phyloP scores from a whole-genome alignment of 2,329 filamentous ascomycete species.

The Pestalotiopsis sp. region DNA sequence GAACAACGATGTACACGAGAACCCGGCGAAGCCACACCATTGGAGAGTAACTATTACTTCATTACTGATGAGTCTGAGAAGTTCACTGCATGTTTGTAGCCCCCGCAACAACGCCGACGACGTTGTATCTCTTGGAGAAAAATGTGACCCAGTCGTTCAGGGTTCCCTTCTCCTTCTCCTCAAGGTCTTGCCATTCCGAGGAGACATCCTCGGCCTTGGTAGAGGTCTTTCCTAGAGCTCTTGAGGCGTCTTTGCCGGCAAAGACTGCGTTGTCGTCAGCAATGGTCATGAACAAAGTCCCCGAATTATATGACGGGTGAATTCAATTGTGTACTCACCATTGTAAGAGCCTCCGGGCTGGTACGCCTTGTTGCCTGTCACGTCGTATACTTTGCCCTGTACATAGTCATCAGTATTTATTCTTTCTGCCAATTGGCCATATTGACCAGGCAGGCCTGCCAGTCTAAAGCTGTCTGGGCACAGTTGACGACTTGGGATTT shows the following conservation, averaged over 20 bases:
- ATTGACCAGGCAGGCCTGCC: background rate
- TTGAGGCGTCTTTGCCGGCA: constrained; percentile 93
- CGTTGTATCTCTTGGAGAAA: constrained; percentile 95
- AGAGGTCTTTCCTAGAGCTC: constrained; percentile 84
- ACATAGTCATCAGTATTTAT: background rate
- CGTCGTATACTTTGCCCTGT: constrained; percentile 91
- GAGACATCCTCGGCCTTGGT: constrained; percentile 67
- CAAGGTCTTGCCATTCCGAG: constrained; percentile 23
- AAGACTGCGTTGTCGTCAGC: constrained; percentile 67
- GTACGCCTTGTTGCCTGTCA: constrained; percentile 87
- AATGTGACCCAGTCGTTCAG: constrained; percentile 94
- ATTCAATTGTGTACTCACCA: constrained; percentile 56
- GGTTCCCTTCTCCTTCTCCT: constrained; percentile 64
- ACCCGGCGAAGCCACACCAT: background rate
- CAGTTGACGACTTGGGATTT: background rate
- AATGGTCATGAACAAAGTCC: background rate
- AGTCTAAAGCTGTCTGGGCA: background rate
- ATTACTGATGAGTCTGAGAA: background rate
- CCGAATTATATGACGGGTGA: background rate
- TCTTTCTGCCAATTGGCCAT: background rate
- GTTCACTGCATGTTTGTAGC: constrained; percentile 57
- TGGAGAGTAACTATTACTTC: background rate
- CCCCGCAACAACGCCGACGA: constrained; percentile 70
- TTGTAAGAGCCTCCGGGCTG: constrained; percentile 81
- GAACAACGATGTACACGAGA: background rate